A percentile compares a stretch with the other conserved stretches of the same genome.
These are phyloP conservation scores for Penicillium sp. DNA, from an alignment of 2,329 filamentous ascomycete genomes.

Conservation along the genomic window DNA sequence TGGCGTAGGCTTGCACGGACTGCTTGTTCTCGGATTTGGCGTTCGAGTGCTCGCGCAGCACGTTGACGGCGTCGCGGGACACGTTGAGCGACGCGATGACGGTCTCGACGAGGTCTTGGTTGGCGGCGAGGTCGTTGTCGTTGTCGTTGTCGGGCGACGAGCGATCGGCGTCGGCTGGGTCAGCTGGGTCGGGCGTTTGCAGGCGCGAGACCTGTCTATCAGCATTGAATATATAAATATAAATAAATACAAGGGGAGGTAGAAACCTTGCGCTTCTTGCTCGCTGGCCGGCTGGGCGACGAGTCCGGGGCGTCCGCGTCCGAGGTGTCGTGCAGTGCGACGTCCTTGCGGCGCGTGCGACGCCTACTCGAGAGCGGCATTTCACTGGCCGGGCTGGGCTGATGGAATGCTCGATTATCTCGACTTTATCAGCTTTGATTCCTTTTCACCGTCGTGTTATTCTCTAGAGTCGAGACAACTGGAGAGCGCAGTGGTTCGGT, in stretches of 20 bases:
- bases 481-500: no score
- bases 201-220: no score
- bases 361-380: conserved; percentile 44
- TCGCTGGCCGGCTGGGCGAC: conserved; percentile 44
- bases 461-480: no score
- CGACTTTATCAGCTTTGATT: no score
- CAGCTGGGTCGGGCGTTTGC: conserved; percentile 30
- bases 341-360: conserved; percentile 44
- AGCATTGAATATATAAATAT: no score
- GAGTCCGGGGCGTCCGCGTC: conserved; percentile 46
- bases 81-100: conserved; percentile 46
- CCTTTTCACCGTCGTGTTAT: no score
- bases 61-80: conserved; percentile 42
- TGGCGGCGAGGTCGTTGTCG: conserved; percentile 38
- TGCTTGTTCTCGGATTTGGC: conserved; percentile 42
- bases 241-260: not conserved
- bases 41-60: conserved; percentile 44
- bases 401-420: no score
- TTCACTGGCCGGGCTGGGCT: no score
- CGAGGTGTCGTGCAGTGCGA: conserved; percentile 42
- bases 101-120: conserved; percentile 44
- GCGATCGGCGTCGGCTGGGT: conserved; percentile 38
- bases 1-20: conserved; percentile 48
- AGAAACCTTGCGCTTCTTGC: conserved; percentile 47
- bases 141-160: conserved; percentile 40